Evolutionary conservation across 164 flowering plant genomes (phyloP).

Genomic region (Berberis vulgaris): DNA sequence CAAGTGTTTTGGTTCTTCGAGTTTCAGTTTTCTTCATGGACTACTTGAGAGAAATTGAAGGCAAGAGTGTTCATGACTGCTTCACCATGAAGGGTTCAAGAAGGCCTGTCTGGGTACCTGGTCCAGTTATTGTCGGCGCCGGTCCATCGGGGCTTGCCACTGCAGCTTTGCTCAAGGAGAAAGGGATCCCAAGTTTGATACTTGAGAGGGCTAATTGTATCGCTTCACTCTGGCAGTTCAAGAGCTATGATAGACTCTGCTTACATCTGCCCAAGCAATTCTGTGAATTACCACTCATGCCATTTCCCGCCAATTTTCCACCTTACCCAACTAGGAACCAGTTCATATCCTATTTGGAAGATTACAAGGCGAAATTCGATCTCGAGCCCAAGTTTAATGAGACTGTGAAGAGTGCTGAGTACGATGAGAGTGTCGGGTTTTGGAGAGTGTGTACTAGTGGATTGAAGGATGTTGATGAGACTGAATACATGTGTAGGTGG

Average conservation of each 20-base stretch:
- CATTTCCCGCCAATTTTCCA: slow-evolving; percentile 57
- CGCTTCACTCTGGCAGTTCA: slow-evolving; percentile 72
- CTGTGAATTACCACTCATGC: slow-evolving; percentile 65
- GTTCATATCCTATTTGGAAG: slow-evolving; percentile 45
- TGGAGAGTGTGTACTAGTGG: slow-evolving; percentile 49
- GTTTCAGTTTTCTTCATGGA: slow-evolving; percentile 23
- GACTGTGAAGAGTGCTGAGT: slow-evolving; percentile 50
- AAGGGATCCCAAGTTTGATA: slow-evolving; percentile 42
- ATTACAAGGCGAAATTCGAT: slow-evolving; percentile 35
- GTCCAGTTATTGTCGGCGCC: slow-evolving; percentile 70
- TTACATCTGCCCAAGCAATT: slow-evolving; percentile 79
- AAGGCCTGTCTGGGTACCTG: slow-evolving; percentile 26
- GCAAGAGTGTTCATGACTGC: slow-evolving; percentile 37
- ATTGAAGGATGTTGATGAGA: slow-evolving; percentile 16
- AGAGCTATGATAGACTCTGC: slow-evolving; percentile 63
- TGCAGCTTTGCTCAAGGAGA: slow-evolving; percentile 59
- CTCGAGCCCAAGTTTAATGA: slow-evolving; percentile 38
- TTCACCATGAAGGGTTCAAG: slow-evolving; percentile 3
- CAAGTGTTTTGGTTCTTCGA: too few species aligned
- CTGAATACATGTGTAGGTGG: slow-evolving; percentile 63
- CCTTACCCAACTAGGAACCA: slow-evolving; percentile 70
- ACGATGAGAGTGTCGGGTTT: slow-evolving; percentile 27
- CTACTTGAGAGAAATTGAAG: slow-evolving; percentile 40
- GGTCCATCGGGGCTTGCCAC: slow-evolving; percentile 82
- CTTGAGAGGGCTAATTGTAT: slow-evolving; percentile 59